Percentiles rank a stretch among this genome's conserved stretches.
Evolutionary conservation across 768 basidiomycete species (phyloP).

Genomic region (Tricholoma flavovirens): DNA sequence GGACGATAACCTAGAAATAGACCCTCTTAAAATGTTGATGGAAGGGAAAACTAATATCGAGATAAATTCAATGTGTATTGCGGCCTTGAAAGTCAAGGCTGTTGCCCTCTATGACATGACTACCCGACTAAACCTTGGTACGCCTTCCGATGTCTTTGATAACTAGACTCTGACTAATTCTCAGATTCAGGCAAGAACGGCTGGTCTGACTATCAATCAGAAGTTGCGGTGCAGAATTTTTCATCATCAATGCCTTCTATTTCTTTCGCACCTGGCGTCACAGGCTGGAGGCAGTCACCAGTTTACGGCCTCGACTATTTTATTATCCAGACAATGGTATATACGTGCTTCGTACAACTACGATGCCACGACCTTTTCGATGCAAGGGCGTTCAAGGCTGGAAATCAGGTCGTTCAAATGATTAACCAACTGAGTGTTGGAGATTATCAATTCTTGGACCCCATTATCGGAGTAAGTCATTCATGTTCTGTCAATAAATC

Average conservation of each 20-base stretch:
- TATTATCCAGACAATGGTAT: constrained; percentile 39
- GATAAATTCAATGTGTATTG: constrained; percentile 22
- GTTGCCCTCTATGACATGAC: constrained; percentile 50
- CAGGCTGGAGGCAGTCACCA: neutral
- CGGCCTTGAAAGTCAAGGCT: constrained; percentile 45
- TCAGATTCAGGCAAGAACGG: constrained; percentile 29
- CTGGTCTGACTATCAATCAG: constrained; percentile 27
- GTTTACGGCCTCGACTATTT: constrained; percentile 10
- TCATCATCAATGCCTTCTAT: constrained; percentile 23
- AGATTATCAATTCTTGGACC: constrained; percentile 51
- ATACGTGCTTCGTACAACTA: constrained; percentile 47
- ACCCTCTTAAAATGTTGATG: constrained; percentile 23
- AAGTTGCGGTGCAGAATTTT: constrained; percentile 42
- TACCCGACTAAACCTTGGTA: constrained; percentile 36
- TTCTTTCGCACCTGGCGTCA: neutral
- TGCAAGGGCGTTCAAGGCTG: constrained; percentile 37
- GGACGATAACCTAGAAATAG: constrained; percentile 12
- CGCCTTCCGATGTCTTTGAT: constrained; percentile 12
- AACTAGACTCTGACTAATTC: constrained; percentile 14
- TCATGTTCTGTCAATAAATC: no score
- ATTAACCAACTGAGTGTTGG: constrained; percentile 41
- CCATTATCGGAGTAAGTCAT: constrained; percentile 44
- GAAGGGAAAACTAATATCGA: constrained; percentile 20
- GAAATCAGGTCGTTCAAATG: constrained; percentile 36
- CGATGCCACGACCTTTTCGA: constrained; percentile 35